phyloP scores from a whole-genome alignment of 495 filamentous ascomycete species.

The Astrocystis sublimbata region DNA sequence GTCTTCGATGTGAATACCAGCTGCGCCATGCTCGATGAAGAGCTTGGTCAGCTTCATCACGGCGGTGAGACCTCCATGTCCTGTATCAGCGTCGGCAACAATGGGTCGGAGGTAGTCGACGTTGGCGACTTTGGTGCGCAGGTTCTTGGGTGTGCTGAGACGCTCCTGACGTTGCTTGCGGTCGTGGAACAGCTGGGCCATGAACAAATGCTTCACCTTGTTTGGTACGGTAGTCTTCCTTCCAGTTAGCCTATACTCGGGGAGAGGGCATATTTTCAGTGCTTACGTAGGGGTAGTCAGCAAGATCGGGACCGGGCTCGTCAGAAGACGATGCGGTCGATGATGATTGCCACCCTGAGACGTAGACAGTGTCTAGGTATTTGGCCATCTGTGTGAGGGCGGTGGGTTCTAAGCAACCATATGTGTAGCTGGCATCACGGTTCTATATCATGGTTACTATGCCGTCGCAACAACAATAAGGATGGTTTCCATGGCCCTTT shows the following conservation, averaged over 20 bases:
- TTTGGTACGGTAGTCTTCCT: constrained; percentile 91
- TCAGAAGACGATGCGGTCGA: constrained; percentile 92
- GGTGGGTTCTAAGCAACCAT: constrained; percentile 94
- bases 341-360: constrained; percentile 98
- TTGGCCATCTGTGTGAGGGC: constrained; percentile 99
- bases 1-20: constrained; percentile 98
- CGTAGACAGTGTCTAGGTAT: constrained; percentile 97
- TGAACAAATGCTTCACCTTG: constrained; percentile 95
- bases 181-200: constrained; percentile 99
- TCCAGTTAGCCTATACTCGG: neutral
- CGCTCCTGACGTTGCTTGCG: constrained; percentile 97
- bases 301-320: constrained; percentile 95
- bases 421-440: constrained; percentile 85
- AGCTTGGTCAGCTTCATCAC: constrained; percentile 99
- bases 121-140: constrained; percentile 74
- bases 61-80: constrained; percentile 93
- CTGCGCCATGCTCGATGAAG: constrained; percentile 95
- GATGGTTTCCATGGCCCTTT: constrained; percentile 18
- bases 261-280: constrained; percentile 1
- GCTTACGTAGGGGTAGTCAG: constrained; percentile 93
- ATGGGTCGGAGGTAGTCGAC: constrained; percentile 95
- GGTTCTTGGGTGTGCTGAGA: constrained; percentile 69
- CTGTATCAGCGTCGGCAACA: constrained; percentile 95
- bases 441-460: constrained; percentile 51
- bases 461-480: neutral